These are phyloP conservation scores for Paramecium sonneborni DNA, from an alignment of 73 alveolate species.

Conservation along the genomic window DNA sequence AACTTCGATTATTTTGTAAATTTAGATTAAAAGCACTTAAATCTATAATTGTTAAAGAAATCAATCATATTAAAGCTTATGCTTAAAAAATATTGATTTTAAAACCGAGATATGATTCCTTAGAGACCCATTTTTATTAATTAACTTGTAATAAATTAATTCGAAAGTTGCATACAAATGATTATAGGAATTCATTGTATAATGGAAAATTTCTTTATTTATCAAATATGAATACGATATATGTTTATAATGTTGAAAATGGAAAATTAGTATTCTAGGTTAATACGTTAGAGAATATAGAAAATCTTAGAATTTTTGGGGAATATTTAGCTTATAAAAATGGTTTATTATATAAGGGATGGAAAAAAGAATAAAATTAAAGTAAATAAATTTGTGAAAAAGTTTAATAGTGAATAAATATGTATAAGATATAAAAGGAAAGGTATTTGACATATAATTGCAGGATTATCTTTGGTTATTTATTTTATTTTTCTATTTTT, in stretches of 20 bases:
- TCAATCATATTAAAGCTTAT: neutral
- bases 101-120: neutral
- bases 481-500: neutral
- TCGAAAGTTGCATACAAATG: neutral
- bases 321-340: neutral
- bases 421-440: neutral
- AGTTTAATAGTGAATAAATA: neutral
- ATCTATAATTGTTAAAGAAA: neutral
- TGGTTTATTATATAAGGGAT: neutral
- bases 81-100: neutral
- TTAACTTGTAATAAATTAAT: neutral
- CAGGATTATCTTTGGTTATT: neutral
- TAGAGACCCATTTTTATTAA: neutral
- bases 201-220: neutral
- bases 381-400: neutral
- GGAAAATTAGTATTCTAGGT: neutral
- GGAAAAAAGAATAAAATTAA: neutral
- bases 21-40: neutral
- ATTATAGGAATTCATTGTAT: neutral
- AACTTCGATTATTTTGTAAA: neutral
- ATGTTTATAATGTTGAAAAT: neutral
- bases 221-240: neutral
- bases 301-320: neutral
- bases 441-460: neutral
- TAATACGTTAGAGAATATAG: neutral